Percentiles rank a stretch among this genome's conserved stretches.
Conservation (phyloP, 768 basidiomycete genomes). For the Suillus subaureus region DNA sequence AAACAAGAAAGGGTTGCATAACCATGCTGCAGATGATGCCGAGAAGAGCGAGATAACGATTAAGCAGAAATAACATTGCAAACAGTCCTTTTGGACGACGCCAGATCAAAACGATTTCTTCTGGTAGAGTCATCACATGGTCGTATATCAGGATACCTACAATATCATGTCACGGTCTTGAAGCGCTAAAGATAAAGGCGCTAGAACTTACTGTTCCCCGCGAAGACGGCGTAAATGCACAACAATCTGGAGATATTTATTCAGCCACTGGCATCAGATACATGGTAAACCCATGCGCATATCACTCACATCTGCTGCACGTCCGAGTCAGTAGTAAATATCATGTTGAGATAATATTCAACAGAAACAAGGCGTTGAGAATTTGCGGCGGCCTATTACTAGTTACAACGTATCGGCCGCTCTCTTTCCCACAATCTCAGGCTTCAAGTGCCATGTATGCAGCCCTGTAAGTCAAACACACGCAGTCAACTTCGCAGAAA, state of each 20-base stretch:
- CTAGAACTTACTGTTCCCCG: neutral
- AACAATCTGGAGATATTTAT: neutral
- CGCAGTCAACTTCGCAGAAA: neutral
- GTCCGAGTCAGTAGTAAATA: neutral
- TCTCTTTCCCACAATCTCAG: neutral
- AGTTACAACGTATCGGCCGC: neutral
- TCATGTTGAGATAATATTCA: neutral
- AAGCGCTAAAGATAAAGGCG: neutral
- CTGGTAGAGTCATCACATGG: neutral
- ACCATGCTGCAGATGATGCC: neutral
- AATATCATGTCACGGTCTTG: neutral
- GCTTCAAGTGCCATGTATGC: neutral
- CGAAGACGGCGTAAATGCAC: neutral
- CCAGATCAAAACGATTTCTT: neutral
- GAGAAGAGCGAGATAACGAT: neutral
- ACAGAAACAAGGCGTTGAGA: neutral
- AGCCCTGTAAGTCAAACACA: neutral
- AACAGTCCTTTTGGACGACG: neutral
- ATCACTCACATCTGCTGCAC: neutral
- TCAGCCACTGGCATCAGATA: neutral
- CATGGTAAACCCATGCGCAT: neutral
- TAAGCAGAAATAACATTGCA: neutral
- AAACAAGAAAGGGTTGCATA: rapidly evolving
- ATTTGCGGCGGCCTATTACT: neutral
- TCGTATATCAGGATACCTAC: slow-evolving; percentile 1